phyloP scores from a whole-genome alignment of 2,329 filamentous ascomycete genomes.

The Beauveria pseudobassiana region DNA sequence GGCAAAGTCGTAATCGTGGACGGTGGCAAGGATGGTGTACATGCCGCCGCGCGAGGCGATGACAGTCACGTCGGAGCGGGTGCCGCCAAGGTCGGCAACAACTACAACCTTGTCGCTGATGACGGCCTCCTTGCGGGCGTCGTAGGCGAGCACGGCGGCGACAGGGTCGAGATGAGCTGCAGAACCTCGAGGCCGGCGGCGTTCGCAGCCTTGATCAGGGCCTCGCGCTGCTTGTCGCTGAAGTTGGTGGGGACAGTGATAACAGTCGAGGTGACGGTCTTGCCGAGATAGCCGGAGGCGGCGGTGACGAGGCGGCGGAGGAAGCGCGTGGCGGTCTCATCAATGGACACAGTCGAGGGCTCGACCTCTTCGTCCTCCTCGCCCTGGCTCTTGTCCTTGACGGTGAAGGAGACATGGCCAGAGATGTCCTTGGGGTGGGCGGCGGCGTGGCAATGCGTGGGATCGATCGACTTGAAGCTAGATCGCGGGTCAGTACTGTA shows the following conservation, averaged over 20 bases:
- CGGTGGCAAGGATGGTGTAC: constrained; percentile 89
- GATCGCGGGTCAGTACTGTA: constrained; percentile 8
- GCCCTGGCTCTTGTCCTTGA: constrained; percentile 58
- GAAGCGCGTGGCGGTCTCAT: constrained; percentile 78
- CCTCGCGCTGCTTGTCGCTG: constrained; percentile 75
- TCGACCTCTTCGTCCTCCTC: constrained; percentile 42
- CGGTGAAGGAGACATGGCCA: constrained; percentile 68
- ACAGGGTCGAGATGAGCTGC: constrained; percentile 87
- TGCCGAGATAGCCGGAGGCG: constrained; percentile 87
- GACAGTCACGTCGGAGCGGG: constrained; percentile 83
- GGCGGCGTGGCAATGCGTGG: constrained; percentile 87
- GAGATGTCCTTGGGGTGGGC: constrained; percentile 76
- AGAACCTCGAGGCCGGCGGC: constrained; percentile 80
- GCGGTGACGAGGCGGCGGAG: constrained; percentile 73
- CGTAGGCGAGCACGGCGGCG: constrained; percentile 82
- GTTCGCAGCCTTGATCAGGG: constrained; percentile 69
- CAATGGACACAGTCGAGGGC: constrained; percentile 62
- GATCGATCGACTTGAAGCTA: constrained; percentile 91
- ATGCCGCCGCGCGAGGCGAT: constrained; percentile 88
- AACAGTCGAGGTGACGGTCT: constrained; percentile 89
- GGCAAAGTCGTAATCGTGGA: constrained; percentile 91
- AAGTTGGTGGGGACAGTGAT: constrained; percentile 94
- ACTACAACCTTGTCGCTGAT: constrained; percentile 81
- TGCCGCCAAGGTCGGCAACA: constrained; percentile 88
- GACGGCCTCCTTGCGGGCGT: constrained; percentile 70